Base-by-base conservation (phyloP, 2,329 filamentous ascomycete species). In the Lachnellula suecica region DNA sequence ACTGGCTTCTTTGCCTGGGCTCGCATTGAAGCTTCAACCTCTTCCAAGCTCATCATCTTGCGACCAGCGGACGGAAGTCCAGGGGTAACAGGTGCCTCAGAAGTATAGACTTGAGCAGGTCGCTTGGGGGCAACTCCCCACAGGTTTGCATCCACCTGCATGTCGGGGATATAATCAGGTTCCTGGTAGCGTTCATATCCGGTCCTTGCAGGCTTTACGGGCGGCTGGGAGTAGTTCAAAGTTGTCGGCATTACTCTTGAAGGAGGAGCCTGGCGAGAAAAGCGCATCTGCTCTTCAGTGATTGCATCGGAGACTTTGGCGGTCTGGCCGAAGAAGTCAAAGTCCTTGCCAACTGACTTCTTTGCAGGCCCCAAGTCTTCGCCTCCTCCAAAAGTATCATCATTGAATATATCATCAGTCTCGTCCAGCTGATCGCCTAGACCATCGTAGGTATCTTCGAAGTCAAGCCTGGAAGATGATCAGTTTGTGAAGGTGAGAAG, bases 371-470 rank as follows among this genome's bases (percentile, higher is more conserved):
- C 73, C 51, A 68, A 68, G 29, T 71, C 72, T 52, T 76, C n/a
- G n/a, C n/a, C 79, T 52, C 71, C 72, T 23, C 82, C 89, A 68
- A 99, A 99, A 2, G 94, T 99, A 68, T 97, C 94, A 64, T 97
- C 91, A 71, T 99, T 99, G 79, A 97, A 91, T 46, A 82, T 91
- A 76, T 99, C 94, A 66, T 93, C 89, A 19, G 89, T 87, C 69
- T 99, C 93, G 65, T 96, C 87, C 31, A 99, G 85, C 70, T 89
- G 85, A 67, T 96, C 89, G 51, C 91, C 94, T 37, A 99, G 78
- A 17, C 93, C 93, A 71, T 99, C 94, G 69, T 97, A 97, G 34
- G 93, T 97, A 68, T 99, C 91, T 64, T 99, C 94, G 63, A 97
- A 99, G 64, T 97, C 89, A 64, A 89, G 81, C 50, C 84, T 88